Evolutionary conservation across 2,329 filamentous ascomycete genomes (phyloP).

Genomic region (Chalara sp.): DNA sequence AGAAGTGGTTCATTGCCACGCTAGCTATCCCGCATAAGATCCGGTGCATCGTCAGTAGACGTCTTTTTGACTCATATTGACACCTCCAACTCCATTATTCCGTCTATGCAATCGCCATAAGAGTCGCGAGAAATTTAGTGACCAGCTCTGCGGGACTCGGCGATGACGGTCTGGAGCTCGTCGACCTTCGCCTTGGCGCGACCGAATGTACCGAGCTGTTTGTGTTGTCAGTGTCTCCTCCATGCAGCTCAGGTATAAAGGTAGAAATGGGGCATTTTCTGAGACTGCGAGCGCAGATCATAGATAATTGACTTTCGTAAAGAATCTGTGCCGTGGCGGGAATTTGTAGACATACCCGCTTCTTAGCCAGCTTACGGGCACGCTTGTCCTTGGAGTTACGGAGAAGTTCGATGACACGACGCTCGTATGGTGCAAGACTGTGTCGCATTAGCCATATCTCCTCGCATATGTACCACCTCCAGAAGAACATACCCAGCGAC

Average conservation of each 20-base stretch:
- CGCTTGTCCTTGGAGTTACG: constrained; percentile 99
- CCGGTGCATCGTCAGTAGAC: neutral
- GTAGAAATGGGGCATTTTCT: neutral
- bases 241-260: neutral
- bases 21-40: constrained; percentile 4
- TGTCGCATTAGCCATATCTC: neutral
- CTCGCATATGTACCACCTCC: neutral
- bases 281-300: too few relatives aligned
- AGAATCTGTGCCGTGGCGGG: too few relatives aligned
- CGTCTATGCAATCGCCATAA: constrained; percentile 11
- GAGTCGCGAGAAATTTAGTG: constrained; percentile 45
- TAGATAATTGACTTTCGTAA: too few relatives aligned
- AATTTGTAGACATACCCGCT: constrained; percentile 63
- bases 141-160: constrained; percentile 79
- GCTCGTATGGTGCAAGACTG: constrained; percentile 90
- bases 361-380: constrained; percentile 98
- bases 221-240: constrained; percentile 1
- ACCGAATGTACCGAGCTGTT: constrained; percentile 91
- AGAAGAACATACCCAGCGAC: constrained; percentile 72
- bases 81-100: constrained; percentile 12
- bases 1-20: constrained; percentile 18
- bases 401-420: constrained; percentile 97
- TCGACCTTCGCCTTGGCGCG: constrained; percentile 99
- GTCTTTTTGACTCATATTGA: constrained; percentile 14
- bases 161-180: constrained; percentile 96